A percentile compares a stretch with the other conserved stretches of the same genome.
phyloP scores from a whole-genome alignment of 148 eudicot genomes.

The Chenopodium formosanum region DNA sequence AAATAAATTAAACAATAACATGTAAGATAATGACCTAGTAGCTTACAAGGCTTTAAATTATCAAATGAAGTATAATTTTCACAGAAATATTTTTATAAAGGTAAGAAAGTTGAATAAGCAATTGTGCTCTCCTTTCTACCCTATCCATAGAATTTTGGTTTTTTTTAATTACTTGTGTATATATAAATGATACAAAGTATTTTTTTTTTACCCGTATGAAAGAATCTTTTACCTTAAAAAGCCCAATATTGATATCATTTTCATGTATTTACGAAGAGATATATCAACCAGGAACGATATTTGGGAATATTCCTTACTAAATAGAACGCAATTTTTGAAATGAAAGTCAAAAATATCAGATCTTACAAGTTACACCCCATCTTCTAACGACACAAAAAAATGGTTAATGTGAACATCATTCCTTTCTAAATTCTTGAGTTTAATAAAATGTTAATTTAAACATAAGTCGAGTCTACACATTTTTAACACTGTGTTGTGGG shows the following conservation, averaged over 20 bases:
- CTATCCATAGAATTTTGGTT: background rate
- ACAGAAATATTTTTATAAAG: background rate
- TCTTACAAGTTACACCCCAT: too few relatives aligned
- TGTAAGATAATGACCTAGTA: too few relatives aligned
- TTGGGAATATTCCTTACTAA: background rate
- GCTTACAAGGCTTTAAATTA: background rate
- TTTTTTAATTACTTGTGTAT: background rate
- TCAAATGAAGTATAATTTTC: too few relatives aligned
- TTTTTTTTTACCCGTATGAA: background rate
- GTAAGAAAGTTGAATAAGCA: background rate
- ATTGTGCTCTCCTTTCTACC: background rate
- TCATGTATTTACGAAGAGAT: too few relatives aligned
- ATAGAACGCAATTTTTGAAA: background rate
- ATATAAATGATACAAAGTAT: too few relatives aligned
- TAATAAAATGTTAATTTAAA: background rate
- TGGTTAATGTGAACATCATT: slow-evolving; percentile 7
- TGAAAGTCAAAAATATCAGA: background rate
- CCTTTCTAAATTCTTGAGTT: slow-evolving; percentile 1
- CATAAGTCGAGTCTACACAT: slow-evolving; percentile 15
- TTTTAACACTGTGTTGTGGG: slow-evolving; percentile 22
- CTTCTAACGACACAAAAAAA: background rate
- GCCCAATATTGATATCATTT: background rate
- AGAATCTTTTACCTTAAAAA: background rate
- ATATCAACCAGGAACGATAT: too few relatives aligned
- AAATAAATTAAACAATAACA: too few relatives aligned